These are phyloP conservation scores for Pseudovirgaria hyperparasitica DNA, from an alignment of 2,329 filamentous ascomycete species.

Conservation along the genomic window DNA sequence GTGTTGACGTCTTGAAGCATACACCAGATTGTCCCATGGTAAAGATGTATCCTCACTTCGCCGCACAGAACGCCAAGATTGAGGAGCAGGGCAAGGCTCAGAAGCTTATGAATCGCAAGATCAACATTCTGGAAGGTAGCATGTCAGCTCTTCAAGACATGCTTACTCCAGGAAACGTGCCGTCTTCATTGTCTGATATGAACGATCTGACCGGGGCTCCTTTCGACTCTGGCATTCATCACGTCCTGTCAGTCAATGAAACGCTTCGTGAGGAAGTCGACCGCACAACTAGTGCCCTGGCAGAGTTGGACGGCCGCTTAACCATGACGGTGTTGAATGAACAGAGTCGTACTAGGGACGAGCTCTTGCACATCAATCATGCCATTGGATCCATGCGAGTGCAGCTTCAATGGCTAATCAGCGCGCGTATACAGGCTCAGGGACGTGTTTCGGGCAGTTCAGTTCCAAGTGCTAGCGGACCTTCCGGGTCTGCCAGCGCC, in stretches of 20 bases:
- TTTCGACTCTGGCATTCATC: conserved; percentile 38
- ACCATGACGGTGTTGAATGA: conserved; percentile 53
- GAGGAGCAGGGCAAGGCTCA: conserved; percentile 31
- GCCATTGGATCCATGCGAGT: conserved; percentile 45
- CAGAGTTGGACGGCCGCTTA: conserved; percentile 46
- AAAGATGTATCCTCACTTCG: conserved; percentile 32
- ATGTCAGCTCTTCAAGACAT: conserved; percentile 30
- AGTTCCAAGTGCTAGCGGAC: no score
- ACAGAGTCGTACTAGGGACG: conserved; percentile 47
- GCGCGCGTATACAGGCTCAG: conserved; percentile 37
- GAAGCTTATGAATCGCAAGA: conserved; percentile 28
- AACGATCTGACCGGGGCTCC: conserved; percentile 18
- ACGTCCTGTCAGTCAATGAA: conserved; percentile 49
- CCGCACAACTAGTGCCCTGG: conserved; percentile 40
- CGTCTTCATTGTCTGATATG: conserved; percentile 18
- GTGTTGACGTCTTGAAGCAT: conserved; percentile 26
- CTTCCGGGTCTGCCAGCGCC: not conserved
- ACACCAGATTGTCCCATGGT: conserved; percentile 31
- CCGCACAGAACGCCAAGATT: conserved; percentile 28
- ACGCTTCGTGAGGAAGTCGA: conserved; percentile 46
- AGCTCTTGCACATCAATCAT: conserved; percentile 48
- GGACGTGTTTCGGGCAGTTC: conserved; percentile 6
- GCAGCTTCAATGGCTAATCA: conserved; percentile 51
- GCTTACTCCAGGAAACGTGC: conserved; percentile 21
- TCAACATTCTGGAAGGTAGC: conserved; percentile 32